Evolutionary conservation across 1,284 basidiomycete species (phyloP), one percentile per base, ranked within the genome.

Genomic region (Pseudozyma pruni): DNA sequence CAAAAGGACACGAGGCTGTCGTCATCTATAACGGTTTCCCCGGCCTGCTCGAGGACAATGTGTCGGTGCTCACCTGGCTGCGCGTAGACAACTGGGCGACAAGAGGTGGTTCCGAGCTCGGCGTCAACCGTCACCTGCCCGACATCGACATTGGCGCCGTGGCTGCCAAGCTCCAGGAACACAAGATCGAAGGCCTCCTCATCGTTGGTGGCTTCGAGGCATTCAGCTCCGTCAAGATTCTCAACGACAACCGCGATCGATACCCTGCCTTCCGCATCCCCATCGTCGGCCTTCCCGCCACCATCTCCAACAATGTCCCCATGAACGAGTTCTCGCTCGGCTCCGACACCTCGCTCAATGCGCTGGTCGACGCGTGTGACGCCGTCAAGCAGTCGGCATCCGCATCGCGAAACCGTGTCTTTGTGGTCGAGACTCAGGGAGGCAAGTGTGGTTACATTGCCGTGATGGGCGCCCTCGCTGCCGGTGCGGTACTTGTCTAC

Each of bases 361-460:
- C 94, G 2, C 86, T 99, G n/a, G 93, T 98, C 34, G 91, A 93
- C 63, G 94, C 96, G 3, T 98, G 94, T 81, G 96, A 99, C 84
- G 90, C 94, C 29, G 96, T 98, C 85, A 96, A 94, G 85, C 96
- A 98, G 86, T 94, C 91, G 77, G 95, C 96, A 6, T 92, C 91
- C 47, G 95, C 95, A 7, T 94, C 92, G 76, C 85, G 95, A 70
- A 95, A 98, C 83, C 86, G 95, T 43, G 94, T 97, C 52, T 98
- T 99, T 82, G 91, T 98, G 2, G 93, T 99, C 23, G 94, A 98
- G 85, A 97, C 94, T 0, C 96, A 98, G 83, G 95, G 96, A 53
- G 95, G 95, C 32, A 90, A 90, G 84, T 96, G 92, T 82, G 95
- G 96, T 10, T 98, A 96, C 83, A 89, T 98, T 63, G 94, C 94